Evolutionary conservation across 2,329 filamentous ascomycete species (phyloP).

Genomic region (Aureobasidium lini): DNA sequence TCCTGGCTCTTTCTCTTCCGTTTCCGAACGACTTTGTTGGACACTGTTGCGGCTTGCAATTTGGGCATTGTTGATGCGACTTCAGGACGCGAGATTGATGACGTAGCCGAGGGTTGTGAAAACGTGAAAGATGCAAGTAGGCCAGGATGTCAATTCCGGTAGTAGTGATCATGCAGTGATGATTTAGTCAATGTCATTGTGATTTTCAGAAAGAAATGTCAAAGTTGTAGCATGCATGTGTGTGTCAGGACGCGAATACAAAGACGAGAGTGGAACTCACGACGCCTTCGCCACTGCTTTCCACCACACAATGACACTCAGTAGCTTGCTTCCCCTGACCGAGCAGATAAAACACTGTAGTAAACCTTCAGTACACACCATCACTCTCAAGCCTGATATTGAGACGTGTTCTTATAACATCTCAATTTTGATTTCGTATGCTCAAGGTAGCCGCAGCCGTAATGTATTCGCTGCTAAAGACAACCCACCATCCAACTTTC

Average conservation of each 20-base stretch:
- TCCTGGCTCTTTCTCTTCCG: constrained; percentile 29
- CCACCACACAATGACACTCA: not conserved
- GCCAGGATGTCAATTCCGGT: not conserved
- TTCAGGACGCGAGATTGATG: not conserved
- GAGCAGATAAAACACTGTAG: too few species aligned
- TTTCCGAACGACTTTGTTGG: constrained; percentile 40
- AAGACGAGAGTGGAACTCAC: not conserved
- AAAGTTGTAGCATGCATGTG: not conserved
- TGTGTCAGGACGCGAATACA: not conserved
- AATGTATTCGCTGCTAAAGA: not conserved
- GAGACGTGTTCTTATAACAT: too few species aligned
- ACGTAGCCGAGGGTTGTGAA: not conserved
- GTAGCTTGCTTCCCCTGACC: too few species aligned
- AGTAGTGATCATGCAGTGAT: not conserved
- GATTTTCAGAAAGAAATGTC: not conserved
- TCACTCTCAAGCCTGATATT: too few species aligned
- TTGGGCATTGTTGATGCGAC: constrained; percentile 33
- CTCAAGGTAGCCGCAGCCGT: not conserved
- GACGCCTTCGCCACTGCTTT: not conserved
- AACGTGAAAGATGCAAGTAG: not conserved
- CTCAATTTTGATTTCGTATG: not conserved
- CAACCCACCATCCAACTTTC: not conserved
- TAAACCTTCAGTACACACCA: too few species aligned
- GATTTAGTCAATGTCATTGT: not conserved
- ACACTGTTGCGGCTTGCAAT: constrained; percentile 42